Evolutionary conservation across 129 eudicot species (phyloP), one percentile per base, ranked within the genome.

Genomic region (Arctium lappa): DNA sequence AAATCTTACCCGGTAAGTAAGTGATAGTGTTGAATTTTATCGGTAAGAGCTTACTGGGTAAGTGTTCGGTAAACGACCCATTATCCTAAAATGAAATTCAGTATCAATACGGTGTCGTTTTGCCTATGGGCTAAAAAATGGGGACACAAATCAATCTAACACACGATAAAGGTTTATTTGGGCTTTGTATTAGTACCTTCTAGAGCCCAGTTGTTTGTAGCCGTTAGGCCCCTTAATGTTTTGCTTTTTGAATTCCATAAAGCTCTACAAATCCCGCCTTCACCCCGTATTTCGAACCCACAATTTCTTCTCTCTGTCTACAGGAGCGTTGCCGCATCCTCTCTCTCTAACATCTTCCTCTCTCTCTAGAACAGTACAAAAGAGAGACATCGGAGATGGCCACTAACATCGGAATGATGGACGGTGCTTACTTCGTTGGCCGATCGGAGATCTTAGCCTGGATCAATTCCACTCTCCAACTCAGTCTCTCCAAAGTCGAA

Each of bases 321-420:
- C 33, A 84, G 87, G 83, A 83, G 68, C 78, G 78, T 73, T 3
- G 63, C 36, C 40, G 22, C 75, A 31, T 11, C 78, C 16, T 11
- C 75, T 31, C 12, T 29, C 34, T n/a, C 62, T 5, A 34, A 12
- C 77, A 15, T 71, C 60, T 38, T 53, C 36, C 36, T 83, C 84
- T 86, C 89, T 86, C 89, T 79, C 86, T 73, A 77, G 22, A 81
- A 53, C 66, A 32, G 48, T 15, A 11, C n/a, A 42, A 72, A 80
- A 80, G 77, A 66, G 85, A 76, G 81, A 76, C 34, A 69, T 53
- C 69, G 22, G 32, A 81, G 75, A 95, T 95, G 99, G 95, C 99
- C 74, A 86, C 95, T 16, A 91, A 93, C 87, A 95, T 95, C 62
- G 99, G 99, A 13, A 95, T 91, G 89, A 95, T 95, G 98, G 98